These are phyloP conservation scores for Neofusicoccum sp. DNA, from an alignment of 2,329 filamentous ascomycete genomes.

Conservation along the genomic window DNA sequence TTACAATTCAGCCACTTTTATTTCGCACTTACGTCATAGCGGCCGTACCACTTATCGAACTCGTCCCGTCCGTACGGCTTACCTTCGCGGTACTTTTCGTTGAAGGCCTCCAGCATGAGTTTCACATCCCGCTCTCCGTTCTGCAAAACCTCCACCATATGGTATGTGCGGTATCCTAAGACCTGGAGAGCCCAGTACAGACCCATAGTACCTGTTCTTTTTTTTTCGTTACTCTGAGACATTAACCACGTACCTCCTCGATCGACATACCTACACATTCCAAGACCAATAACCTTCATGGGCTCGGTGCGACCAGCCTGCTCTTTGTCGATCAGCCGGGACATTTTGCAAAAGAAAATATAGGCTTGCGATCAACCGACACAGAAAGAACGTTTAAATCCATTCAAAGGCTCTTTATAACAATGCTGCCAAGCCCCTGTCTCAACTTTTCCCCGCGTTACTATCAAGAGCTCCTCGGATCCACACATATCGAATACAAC, in stretches of 20 bases:
- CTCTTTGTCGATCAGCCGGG: conserved; percentile 4
- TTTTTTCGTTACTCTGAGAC: not conserved
- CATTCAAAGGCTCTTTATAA: too few species aligned
- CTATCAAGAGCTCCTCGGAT: too few species aligned
- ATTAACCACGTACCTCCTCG: not conserved
- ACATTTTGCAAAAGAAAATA: not conserved
- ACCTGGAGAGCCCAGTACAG: not conserved
- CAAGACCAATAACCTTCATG: not conserved
- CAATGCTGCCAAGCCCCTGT: too few species aligned
- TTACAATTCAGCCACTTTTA: not conserved
- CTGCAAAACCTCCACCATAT: not conserved
- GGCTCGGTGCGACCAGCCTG: not conserved
- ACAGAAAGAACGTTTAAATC: too few species aligned
- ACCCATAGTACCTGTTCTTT: conserved; percentile 1
- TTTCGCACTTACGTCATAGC: conserved; percentile 24
- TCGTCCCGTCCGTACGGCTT: conserved; percentile 34
- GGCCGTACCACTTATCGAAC: conserved; percentile 40
- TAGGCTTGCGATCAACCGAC: not conserved
- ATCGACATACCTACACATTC: conserved; percentile 1
- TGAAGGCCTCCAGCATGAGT: conserved; percentile 37
- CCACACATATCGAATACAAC: too few species aligned
- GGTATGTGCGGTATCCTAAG: conserved; percentile 7
- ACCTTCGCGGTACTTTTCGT: conserved; percentile 35
- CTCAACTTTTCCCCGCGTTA: too few species aligned
- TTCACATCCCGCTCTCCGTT: not conserved